Percentiles rank a stretch among this genome's conserved stretches.
Conservation (phyloP, 768 basidiomycete genomes). For the Suillus subaureus region DNA sequence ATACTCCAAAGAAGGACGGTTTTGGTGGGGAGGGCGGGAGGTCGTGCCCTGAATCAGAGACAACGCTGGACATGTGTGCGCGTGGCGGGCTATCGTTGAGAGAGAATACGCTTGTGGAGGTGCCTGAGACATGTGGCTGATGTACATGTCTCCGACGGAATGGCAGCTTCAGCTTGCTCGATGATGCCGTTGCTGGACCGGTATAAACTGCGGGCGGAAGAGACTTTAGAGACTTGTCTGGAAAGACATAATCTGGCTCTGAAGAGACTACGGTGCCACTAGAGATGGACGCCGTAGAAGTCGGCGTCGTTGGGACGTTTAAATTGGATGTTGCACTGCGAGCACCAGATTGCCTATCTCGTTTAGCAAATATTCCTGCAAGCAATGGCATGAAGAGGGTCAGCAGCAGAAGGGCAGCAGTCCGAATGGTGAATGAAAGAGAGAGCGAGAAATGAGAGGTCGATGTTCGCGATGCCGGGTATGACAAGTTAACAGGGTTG, state of each 20-base stretch:
- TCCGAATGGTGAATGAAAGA: conserved; percentile 12
- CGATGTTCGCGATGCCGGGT: conserved; percentile 4
- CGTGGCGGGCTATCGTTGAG: conserved; percentile 32
- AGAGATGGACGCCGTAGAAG: conserved; percentile 18
- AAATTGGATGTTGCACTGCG: conserved; percentile 7
- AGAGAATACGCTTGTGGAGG: conserved; percentile 14
- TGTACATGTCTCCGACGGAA: conserved; percentile 41
- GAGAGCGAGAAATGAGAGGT: conserved; percentile 18
- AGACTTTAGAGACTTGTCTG: conserved; percentile 21
- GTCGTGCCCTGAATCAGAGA: conserved; percentile 47
- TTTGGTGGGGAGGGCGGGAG: conserved; percentile 62
- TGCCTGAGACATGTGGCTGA: conserved; percentile 14
- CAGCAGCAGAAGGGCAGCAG: conserved; percentile 14
- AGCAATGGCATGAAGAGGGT: conserved; percentile 30
- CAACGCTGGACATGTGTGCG: conserved; percentile 37
- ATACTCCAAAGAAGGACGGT: conserved; percentile 63
- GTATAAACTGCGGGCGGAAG: conserved; percentile 21
- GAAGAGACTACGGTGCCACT: conserved; percentile 20
- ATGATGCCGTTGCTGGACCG: conserved; percentile 31
- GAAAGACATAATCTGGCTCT: conserved; percentile 37
- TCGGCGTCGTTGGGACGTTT: conserved; percentile 6
- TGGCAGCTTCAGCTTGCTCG: conserved; percentile 48
- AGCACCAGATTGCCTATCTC: conserved; percentile 18
- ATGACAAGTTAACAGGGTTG: conserved; percentile 2
- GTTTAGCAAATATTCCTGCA: conserved; percentile 30